Conservation (phyloP, 805 yeast species). For the Schizosaccharomyces lindneri region DNA sequence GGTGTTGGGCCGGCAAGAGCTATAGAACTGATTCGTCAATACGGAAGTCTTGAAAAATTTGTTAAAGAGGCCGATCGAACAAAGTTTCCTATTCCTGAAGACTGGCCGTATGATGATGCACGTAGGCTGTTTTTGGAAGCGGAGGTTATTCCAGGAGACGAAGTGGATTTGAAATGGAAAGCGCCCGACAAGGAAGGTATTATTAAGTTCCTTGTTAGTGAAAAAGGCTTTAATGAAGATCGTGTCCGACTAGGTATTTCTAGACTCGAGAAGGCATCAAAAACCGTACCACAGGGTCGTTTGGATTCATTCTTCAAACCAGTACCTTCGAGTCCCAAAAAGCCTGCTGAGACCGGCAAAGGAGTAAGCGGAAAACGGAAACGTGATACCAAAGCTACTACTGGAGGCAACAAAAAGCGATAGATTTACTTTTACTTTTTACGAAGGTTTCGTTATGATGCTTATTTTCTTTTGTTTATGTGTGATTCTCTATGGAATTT, state of each 20-base stretch:
- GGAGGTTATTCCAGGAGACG: constrained; percentile 40
- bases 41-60: constrained; percentile 33
- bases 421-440: neutral
- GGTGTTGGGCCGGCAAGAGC: constrained; percentile 97
- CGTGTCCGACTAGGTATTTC: constrained; percentile 71
- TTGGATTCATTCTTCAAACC: constrained; percentile 56
- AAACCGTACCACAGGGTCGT: constrained; percentile 72
- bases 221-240: constrained; percentile 83
- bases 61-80: constrained; percentile 25
- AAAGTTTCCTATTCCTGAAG: constrained; percentile 70
- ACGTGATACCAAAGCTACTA: neutral
- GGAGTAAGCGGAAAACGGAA: neutral
- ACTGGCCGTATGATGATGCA: constrained; percentile 83
- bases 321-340: neutral
- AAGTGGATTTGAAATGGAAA: constrained; percentile 54
- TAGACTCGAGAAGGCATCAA: constrained; percentile 59
- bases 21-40: constrained; percentile 62
- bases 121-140: constrained; percentile 63
- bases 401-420: neutral
- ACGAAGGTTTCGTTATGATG: neutral
- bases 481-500: neutral
- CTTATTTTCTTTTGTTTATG: neutral
- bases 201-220: constrained; percentile 54
- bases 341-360: neutral
- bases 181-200: constrained; percentile 75